A percentile compares a stretch with the other conserved stretches of the same genome.
Conservation (phyloP, 768 basidiomycete species). For the Panaeolus papilionaceus region DNA sequence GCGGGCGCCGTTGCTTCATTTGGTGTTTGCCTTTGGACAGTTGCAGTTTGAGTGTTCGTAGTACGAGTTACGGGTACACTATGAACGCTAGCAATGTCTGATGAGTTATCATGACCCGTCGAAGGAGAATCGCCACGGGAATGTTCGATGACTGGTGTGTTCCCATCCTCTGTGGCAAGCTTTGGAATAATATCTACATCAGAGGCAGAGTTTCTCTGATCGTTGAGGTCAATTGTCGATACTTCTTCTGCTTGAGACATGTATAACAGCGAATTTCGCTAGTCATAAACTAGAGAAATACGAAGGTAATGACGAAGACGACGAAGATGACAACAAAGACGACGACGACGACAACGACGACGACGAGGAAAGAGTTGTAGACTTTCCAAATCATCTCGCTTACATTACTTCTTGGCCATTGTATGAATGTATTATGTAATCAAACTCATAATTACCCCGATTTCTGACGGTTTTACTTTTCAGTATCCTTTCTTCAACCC, state of each 20-base stretch:
- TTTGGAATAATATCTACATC: slow-evolving; percentile 14
- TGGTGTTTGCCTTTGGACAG: slow-evolving; percentile 36
- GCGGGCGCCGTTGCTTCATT: slow-evolving; percentile 21
- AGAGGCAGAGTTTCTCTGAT: slow-evolving; percentile 9
- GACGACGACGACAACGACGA: not conserved
- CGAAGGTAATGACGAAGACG: not conserved
- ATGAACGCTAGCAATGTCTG: slow-evolving; percentile 62
- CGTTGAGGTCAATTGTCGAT: slow-evolving; percentile 3
- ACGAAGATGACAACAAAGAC: not conserved
- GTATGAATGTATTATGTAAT: slow-evolving; percentile 6
- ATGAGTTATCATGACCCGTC: slow-evolving; percentile 41
- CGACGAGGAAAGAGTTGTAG: not conserved
- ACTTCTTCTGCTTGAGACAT: slow-evolving; percentile 11
- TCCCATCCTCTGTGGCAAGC: slow-evolving; percentile 16
- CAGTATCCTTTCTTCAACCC: slow-evolving; percentile 13
- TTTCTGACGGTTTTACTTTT: slow-evolving; percentile 3
- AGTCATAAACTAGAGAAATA: not conserved
- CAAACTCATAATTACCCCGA: slow-evolving; percentile 13
- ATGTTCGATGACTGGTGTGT: slow-evolving; percentile 37
- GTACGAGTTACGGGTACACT: slow-evolving; percentile 65
- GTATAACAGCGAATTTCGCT: not conserved
- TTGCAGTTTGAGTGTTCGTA: slow-evolving; percentile 40
- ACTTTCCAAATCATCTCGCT: slow-evolving; percentile 3
- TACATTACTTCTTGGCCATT: not conserved
- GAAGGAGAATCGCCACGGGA: slow-evolving; percentile 44